These are phyloP conservation scores for Cutaneotrichosporon mucoides DNA, from an alignment of 1,284 basidiomycete genomes.

Conservation along the genomic window DNA sequence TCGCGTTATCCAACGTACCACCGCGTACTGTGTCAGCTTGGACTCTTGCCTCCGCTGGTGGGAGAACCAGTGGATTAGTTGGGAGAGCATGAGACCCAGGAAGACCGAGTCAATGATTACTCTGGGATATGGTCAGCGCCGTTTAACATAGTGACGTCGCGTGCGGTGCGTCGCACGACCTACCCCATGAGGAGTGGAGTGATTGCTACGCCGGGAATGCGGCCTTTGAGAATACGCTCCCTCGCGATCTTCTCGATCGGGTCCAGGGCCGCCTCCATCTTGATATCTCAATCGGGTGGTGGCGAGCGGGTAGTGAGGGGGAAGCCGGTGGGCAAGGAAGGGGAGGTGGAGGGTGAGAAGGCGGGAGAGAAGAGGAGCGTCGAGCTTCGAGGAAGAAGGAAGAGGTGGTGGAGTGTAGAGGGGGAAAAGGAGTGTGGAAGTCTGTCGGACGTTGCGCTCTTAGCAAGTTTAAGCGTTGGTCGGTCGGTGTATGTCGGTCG, in stretches of 20 bases:
- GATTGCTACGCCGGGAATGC: neutral
- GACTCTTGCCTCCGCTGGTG: slow-evolving; percentile 12
- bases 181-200: slow-evolving; percentile 18
- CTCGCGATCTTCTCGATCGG: neutral
- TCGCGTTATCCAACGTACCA: slow-evolving; percentile 8
- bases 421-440: neutral
- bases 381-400: neutral
- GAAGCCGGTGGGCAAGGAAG: neutral
- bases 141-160: too few relatives aligned
- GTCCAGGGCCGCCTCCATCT: neutral
- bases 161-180: neutral
- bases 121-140: slow-evolving; percentile 1
- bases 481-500: neutral
- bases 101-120: slow-evolving; percentile 14
- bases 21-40: neutral
- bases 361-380: neutral
- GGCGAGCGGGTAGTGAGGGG: too few relatives aligned
- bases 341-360: neutral
- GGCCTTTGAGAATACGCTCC: neutral
- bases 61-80: slow-evolving; percentile 11
- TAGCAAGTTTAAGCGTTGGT: neutral
- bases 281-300: neutral
- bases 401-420: neutral
- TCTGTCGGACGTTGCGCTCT: neutral
- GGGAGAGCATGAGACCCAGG: slow-evolving; percentile 10